These are phyloP conservation scores for Periglandula ipomoeae DNA, from an alignment of 2,329 filamentous ascomycete genomes.

Conservation along the genomic window DNA sequence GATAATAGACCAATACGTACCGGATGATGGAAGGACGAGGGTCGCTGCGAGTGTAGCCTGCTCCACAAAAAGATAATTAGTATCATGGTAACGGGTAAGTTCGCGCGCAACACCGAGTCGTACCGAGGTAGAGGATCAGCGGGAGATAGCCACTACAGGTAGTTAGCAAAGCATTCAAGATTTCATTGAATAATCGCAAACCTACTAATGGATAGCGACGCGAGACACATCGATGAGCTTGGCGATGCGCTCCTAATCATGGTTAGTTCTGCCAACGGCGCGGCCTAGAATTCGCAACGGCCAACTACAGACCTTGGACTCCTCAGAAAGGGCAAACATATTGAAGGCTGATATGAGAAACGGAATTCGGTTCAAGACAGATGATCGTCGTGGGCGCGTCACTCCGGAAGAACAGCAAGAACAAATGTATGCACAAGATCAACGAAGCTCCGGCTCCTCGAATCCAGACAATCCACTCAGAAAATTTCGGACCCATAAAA, in stretches of 20 bases:
- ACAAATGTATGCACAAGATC: not conserved
- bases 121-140: conserved; percentile 93
- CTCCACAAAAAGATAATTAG: conserved; percentile 15
- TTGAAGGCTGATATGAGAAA: conserved; percentile 17
- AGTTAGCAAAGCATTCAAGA: conserved; percentile 25
- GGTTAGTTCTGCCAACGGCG: not conserved
- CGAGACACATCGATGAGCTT: conserved; percentile 93
- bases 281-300: not conserved
- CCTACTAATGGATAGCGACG: conserved; percentile 92
- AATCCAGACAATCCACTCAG: not conserved
- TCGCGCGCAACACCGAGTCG: conserved; percentile 9
- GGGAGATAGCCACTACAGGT: conserved; percentile 78
- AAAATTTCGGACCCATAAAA: conserved; percentile 7
- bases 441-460: not conserved
- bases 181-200: no score
- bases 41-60: conserved; percentile 90
- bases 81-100: not conserved
- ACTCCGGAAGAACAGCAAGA: not conserved
- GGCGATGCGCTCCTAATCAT: conserved; percentile 80
- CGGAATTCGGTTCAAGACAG: not conserved
- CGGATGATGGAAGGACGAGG: conserved; percentile 67
- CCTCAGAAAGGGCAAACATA: conserved; percentile 74
- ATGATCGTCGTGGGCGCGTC: not conserved
- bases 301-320: conserved; percentile 69
- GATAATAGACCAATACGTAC: conserved; percentile 25